A percentile compares a stretch with the other conserved stretches of the same genome.
Evolutionary conservation across 257 asterid genomes (phyloP).

Genomic region (Lavandula angustifolia): DNA sequence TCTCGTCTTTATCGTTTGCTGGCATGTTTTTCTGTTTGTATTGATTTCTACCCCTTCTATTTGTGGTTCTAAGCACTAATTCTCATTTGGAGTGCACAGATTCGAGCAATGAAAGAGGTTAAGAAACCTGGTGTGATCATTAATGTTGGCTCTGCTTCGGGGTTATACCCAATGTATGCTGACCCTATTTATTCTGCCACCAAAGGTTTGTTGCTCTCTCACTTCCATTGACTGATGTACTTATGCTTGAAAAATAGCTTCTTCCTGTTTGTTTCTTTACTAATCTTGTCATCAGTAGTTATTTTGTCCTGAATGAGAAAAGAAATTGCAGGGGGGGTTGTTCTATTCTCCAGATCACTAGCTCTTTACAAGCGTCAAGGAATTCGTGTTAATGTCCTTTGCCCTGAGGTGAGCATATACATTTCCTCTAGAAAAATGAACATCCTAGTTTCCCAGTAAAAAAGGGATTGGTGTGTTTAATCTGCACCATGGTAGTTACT

Average conservation of each 20-base stretch:
- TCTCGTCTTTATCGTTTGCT: no score
- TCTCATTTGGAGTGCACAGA: conserved; percentile 52
- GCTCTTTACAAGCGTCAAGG: conserved; percentile 78
- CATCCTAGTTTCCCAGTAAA: neutral
- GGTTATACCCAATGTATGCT: conserved; percentile 77
- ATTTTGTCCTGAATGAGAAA: conserved; percentile 29
- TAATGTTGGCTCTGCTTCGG: conserved; percentile 85
- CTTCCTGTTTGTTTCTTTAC: conserved; percentile 4
- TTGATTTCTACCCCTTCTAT: neutral
- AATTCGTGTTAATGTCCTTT: conserved; percentile 88
- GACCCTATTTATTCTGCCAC: conserved; percentile 89
- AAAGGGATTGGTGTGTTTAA: neutral
- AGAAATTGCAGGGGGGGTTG: conserved; percentile 70
- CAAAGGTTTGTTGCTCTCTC: conserved; percentile 62
- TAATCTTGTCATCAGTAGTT: conserved; percentile 14
- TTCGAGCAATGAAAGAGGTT: conserved; percentile 64
- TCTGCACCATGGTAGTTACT: conserved; percentile 4
- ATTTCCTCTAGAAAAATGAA: conserved; percentile 2
- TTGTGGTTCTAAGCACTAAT: conserved; percentile 20
- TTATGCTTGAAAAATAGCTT: conserved; percentile 5
- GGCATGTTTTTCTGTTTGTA: neutral
- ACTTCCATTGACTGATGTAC: neutral
- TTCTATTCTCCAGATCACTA: conserved; percentile 81
- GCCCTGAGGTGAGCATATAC: conserved; percentile 79
- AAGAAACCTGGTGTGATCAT: conserved; percentile 81